These are phyloP conservation scores for Elongisporangium prolatum DNA, from an alignment of 352 stramenopile species.

Conservation along the genomic window DNA sequence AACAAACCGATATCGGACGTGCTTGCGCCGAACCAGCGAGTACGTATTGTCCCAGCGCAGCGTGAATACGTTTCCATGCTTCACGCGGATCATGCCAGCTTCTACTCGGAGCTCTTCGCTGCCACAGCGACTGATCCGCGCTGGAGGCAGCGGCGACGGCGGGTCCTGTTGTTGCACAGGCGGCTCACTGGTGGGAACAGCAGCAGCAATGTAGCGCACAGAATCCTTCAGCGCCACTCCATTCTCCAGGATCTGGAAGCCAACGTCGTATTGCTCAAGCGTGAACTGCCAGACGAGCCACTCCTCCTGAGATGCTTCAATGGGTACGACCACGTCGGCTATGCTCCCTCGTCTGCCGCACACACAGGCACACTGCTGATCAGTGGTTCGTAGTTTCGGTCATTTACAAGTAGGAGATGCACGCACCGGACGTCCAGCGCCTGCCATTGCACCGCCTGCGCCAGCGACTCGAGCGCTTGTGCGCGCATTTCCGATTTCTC, in stretches of 20 bases:
- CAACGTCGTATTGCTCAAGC: conserved; percentile 54
- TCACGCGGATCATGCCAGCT: conserved; percentile 7
- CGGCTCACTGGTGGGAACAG: neutral
- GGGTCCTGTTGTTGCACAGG: conserved; percentile 4
- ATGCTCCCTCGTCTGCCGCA: conserved; percentile 37
- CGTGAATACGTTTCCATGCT: conserved; percentile 35
- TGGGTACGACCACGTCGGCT: conserved; percentile 36
- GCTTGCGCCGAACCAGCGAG: conserved; percentile 65
- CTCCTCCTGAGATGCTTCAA: conserved; percentile 17
- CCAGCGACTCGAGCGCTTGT: conserved; percentile 38
- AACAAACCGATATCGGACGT: conserved; percentile 52
- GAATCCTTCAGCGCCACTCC: conserved; percentile 22
- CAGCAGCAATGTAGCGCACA: conserved; percentile 29
- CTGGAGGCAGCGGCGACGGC: neutral
- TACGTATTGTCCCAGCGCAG: conserved; percentile 78
- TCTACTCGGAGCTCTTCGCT: neutral
- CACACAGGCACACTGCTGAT: neutral
- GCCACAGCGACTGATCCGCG: too few species aligned
- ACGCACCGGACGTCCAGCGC: conserved; percentile 36
- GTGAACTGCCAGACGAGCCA: conserved; percentile 61
- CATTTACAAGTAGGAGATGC: neutral
- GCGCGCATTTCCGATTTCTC: neutral
- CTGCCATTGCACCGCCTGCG: conserved; percentile 50
- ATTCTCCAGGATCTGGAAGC: conserved; percentile 57
- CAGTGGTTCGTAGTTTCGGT: neutral